Percentiles rank a stretch among this genome's conserved stretches.
These are phyloP conservation scores for Gymnopilus junonius DNA, from an alignment of 768 basidiomycete species.

Conservation along the genomic window DNA sequence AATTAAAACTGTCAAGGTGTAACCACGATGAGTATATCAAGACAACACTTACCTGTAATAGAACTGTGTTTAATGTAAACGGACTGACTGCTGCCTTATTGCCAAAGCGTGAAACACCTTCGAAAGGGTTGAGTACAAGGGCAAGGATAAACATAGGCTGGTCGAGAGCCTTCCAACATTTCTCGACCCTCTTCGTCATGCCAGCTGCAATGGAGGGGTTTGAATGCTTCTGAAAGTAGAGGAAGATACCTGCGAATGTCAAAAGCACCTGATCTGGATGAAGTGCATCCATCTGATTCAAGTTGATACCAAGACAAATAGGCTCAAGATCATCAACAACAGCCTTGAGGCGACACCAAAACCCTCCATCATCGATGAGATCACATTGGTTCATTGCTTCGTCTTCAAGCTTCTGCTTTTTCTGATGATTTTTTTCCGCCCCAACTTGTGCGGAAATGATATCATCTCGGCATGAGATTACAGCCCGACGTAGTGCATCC, in stretches of 20 bases:
- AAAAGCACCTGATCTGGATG: slow-evolving; percentile 31
- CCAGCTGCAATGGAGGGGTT: slow-evolving; percentile 20
- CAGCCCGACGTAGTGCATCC: slow-evolving; percentile 23
- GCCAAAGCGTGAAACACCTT: too few relatives aligned
- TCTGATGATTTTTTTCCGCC: slow-evolving; percentile 27
- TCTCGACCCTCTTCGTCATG: slow-evolving; percentile 30
- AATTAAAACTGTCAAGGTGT: too few relatives aligned
- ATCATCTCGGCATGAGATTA: slow-evolving; percentile 15
- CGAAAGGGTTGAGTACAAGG: too few relatives aligned
- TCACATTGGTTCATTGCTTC: slow-evolving; percentile 24
- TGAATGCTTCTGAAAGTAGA: slow-evolving; percentile 29
- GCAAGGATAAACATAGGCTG: too few relatives aligned
- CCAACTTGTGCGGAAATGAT: slow-evolving; percentile 32
- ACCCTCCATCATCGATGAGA: slow-evolving; percentile 21
- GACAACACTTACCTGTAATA: too few relatives aligned
- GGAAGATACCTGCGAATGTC: slow-evolving; percentile 29
- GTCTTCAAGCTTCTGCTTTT: slow-evolving; percentile 20
- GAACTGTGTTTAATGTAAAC: too few relatives aligned
- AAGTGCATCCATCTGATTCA: slow-evolving; percentile 27
- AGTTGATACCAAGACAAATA: slow-evolving; percentile 30
- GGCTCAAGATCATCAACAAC: slow-evolving; percentile 31
- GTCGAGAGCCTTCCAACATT: slow-evolving; percentile 33
- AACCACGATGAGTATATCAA: too few relatives aligned
- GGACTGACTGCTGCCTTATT: too few relatives aligned
- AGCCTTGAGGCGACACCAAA: slow-evolving; percentile 23